Base-by-base conservation (phyloP, 1,284 basidiomycete genomes). In the Ceratobasidium sp. region DNA sequence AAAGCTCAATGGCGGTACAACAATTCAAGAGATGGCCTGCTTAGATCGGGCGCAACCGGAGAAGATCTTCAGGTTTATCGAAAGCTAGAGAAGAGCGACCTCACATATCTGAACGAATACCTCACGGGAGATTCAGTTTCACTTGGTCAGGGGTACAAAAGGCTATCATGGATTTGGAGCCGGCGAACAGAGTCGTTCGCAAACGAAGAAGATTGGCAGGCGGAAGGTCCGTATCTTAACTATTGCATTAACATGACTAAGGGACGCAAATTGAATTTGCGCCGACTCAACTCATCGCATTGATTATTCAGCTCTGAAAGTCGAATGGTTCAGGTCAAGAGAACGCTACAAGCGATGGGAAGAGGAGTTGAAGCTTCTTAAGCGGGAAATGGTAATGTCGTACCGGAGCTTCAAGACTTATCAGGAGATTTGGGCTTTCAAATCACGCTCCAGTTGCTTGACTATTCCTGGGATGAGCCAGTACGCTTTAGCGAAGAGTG, bases 311-410 rank as follows among this genome's bases (percentile, higher is more conserved):
- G 62, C 62, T 1, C 43, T 64, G 23, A 64, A 64, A 50, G 46
- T 50, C 2, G 62, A 64, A 38, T 64, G 62, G 62, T 64, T 64
- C 21, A n/a, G 62, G 8, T 7, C 62, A 7, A 7, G 62, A n/a
- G 32, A 49, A 23, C 62, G 62, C 7, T 64, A 47, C 28, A 49
- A 3, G 16, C 62, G 38, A 13, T 64, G 62, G 62, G 62, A 64
- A 35, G 62, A 64, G 23, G 44, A 64, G 46, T 46, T 64, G 2
- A 64, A 49, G 21, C 26, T 64, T 5, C 44, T 64, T 0, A 64
- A 64, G 35, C 62, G 46, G 26, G 62, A 64, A 32, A 64, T 64
- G 62, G 62, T 64, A 8, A 64, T 64, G 62, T 13, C 62, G 7
- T 35, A 47, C 11, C 21, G 38, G 0, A 35, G 44, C n/a, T 64